phyloP scores from a whole-genome alignment of 495 filamentous ascomycete species.

The Sabuloglossum arenarium region DNA sequence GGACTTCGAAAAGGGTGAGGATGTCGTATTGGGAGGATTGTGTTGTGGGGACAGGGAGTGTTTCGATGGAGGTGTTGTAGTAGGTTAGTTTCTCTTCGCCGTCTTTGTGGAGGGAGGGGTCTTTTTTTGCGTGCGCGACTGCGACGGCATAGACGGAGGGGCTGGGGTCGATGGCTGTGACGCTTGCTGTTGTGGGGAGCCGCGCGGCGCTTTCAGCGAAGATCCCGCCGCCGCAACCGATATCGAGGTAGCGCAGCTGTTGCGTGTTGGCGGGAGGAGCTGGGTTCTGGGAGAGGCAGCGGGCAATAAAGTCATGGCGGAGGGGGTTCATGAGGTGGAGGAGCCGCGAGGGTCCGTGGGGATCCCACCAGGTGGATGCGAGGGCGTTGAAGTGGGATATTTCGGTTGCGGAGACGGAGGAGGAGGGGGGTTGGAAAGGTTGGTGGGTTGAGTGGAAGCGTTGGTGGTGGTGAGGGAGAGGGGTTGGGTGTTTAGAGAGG shows the following conservation, averaged over 20 bases:
- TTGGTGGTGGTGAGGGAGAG: slow-evolving; percentile 15
- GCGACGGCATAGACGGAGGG: slow-evolving; percentile 61
- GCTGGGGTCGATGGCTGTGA: slow-evolving; percentile 74
- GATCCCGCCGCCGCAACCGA: slow-evolving; percentile 93
- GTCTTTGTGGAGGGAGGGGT: slow-evolving; percentile 33
- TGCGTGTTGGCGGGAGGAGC: slow-evolving; percentile 9
- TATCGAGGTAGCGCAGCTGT: slow-evolving; percentile 55
- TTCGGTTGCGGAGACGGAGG: slow-evolving; percentile 58
- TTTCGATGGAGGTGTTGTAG: slow-evolving; percentile 48
- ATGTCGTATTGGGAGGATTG: slow-evolving; percentile 37
- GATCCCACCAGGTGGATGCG: slow-evolving; percentile 93
- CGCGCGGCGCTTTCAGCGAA: slow-evolving; percentile 84
- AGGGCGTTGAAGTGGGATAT: slow-evolving; percentile 86
- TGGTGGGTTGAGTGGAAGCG: slow-evolving; percentile 6
- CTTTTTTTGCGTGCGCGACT: slow-evolving; percentile 44
- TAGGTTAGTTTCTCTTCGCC: too few species aligned
- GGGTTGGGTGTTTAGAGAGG: not conserved
- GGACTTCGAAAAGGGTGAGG: slow-evolving; percentile 76
- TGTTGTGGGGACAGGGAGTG: slow-evolving; percentile 26
- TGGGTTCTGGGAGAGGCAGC: slow-evolving; percentile 35
- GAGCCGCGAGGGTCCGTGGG: slow-evolving; percentile 74
- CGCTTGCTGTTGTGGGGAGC: slow-evolving; percentile 37
- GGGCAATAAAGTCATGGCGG: slow-evolving; percentile 73
- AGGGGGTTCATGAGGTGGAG: slow-evolving; percentile 97
- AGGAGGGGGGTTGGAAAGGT: slow-evolving; percentile 16